A percentile compares a stretch with the other conserved stretches of the same genome.
Conservation (phyloP, 169 alveolate species). For the Eimeria praecox region DNA sequence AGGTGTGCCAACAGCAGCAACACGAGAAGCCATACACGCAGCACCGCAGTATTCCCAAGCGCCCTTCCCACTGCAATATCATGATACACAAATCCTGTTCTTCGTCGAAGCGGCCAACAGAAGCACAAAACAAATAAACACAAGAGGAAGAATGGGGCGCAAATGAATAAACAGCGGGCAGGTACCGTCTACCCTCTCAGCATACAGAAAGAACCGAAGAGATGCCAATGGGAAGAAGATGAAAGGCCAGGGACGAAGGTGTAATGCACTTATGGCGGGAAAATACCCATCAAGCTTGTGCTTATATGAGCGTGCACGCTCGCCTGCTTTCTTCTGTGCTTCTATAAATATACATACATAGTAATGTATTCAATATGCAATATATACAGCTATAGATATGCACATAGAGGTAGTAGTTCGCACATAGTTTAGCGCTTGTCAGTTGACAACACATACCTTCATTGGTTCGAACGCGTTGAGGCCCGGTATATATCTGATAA, state of each 20-base stretch:
- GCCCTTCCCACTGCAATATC: neutral
- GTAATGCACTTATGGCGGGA: too few relatives aligned
- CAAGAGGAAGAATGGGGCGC: neutral
- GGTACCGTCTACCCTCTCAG: neutral
- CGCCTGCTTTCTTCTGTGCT: too few relatives aligned
- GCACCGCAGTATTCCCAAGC: neutral
- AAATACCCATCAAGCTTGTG: too few relatives aligned
- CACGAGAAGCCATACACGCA: neutral
- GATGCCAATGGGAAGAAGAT: neutral
- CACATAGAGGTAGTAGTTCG: neutral
- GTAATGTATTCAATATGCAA: neutral
- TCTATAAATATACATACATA: too few relatives aligned
- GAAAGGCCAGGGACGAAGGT: neutral
- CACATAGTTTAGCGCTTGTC: neutral
- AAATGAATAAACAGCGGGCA: neutral
- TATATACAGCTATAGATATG: neutral
- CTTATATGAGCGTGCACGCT: too few relatives aligned
- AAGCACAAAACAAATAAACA: neutral
- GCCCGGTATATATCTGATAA: slow-evolving; percentile 69
- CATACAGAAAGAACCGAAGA: neutral
- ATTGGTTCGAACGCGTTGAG: slow-evolving; percentile 73
- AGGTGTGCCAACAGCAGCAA: neutral
- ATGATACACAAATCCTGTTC: neutral
- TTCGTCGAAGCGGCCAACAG: neutral
- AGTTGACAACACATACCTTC: slow-evolving; percentile 10